Conservation (phyloP, 1,284 basidiomycete genomes). For the Exobasidium rhododendri region DNA sequence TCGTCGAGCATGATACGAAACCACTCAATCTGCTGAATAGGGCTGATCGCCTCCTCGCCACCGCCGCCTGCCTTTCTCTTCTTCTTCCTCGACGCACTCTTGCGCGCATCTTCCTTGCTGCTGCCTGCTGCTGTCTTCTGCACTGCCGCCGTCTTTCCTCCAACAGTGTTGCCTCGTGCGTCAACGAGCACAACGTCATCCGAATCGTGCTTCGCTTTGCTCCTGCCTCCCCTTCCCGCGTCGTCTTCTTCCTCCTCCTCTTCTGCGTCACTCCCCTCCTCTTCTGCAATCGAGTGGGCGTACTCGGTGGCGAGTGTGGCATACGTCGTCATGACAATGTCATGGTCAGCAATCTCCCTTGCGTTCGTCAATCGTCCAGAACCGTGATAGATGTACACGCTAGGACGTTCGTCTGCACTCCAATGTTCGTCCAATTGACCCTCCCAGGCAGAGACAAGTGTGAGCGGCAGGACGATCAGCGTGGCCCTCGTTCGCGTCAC, state of each 20-base stretch:
- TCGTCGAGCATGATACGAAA: slow-evolving; percentile 97
- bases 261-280: slow-evolving; percentile 17
- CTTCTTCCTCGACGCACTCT: slow-evolving; percentile 12
- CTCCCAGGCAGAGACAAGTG: slow-evolving; percentile 97
- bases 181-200: slow-evolving; percentile 67
- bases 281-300: slow-evolving; percentile 68
- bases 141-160: slow-evolving; percentile 1
- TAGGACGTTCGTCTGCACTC: slow-evolving; percentile 26
- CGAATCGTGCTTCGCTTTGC: slow-evolving; percentile 58
- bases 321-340: slow-evolving; percentile 96
- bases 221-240: too few relatives aligned
- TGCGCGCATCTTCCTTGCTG: slow-evolving; percentile 4
- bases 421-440: slow-evolving; percentile 90
- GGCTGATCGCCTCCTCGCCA: slow-evolving; percentile 36
- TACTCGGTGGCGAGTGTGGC: slow-evolving; percentile 92
- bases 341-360: slow-evolving; percentile 80
- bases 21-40: slow-evolving; percentile 95
- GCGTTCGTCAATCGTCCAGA: slow-evolving; percentile 81
- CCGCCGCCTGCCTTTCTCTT: slow-evolving; percentile 43
- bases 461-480: slow-evolving; percentile 92
- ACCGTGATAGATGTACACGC: slow-evolving; percentile 94
- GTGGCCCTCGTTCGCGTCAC: slow-evolving; percentile 72
- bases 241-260: slow-evolving; percentile 17
- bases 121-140: slow-evolving; percentile 1
- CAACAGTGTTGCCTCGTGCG: slow-evolving; percentile 60